Base-by-base conservation (phyloP, 805 yeast genomes). In the Cyberlindnera veronae region DNA sequence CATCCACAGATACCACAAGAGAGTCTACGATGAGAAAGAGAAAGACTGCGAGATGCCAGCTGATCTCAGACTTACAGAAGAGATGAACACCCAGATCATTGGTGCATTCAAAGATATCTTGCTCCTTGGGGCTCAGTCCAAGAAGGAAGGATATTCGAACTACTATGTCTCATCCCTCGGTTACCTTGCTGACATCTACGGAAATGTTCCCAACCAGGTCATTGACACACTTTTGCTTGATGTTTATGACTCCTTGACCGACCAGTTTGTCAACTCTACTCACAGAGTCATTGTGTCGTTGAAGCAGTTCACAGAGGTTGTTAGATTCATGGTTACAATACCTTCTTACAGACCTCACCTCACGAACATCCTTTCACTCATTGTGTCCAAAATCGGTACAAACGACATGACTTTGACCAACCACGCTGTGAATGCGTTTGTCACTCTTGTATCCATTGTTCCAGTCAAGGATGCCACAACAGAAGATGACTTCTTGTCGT, bases 361-460 rank as follows among this genome's bases (percentile, higher is more conserved):
- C 11, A 77, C 95, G 0, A 76, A 95, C 39, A 66, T 93, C 13
- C 58, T 90, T 29, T 75, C 80, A 20, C 69, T 87, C 60, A 66
- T 81, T 2, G 59, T 89, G 7, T 85, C 89, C 0, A 96, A 93
- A 22, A 79, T 93, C 21, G 98, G 93, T 57, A 76, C 90, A 1
- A 93, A 90, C 57, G 99, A 93, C 60, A 70, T 88, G 35, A 71
- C 69, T 12, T 77, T 90, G 55, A 81, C 96, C 0, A 69, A 79
- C 13, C 72, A 77, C 37, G 74, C 95, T 0, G 63, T 90, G 29
- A 75, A 80, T 42, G 72, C 84, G 15, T 72, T 93, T 40, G 82
- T 86, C 10, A 69, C 86, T 0, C 74, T 82, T 18, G 81, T 88
- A 1, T 68, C 83, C 6, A 82, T 80, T 41, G 75, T 84, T 3